phyloP scores from a whole-genome alignment of 2,329 filamentous ascomycete species.

The Trichoderma aggressivum region DNA sequence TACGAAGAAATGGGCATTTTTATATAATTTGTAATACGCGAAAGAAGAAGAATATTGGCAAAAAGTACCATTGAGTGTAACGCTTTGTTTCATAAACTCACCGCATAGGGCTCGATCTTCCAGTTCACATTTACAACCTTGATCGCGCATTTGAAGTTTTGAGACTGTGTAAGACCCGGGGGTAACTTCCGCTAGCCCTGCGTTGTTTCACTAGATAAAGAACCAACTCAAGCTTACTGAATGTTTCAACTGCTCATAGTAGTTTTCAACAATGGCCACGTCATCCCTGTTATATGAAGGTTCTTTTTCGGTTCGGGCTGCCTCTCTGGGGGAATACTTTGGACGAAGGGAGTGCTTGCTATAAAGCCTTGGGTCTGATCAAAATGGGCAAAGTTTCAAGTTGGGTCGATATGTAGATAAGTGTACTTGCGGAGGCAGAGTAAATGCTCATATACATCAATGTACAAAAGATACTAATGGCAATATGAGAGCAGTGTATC shows the following conservation, averaged over 20 bases:
- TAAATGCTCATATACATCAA: neutral
- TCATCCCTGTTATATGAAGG: neutral
- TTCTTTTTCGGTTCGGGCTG: neutral
- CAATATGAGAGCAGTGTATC: neutral
- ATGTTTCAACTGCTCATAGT: neutral
- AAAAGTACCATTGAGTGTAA: neutral
- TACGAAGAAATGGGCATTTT: neutral
- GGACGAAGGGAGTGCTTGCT: neutral
- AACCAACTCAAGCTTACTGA: neutral
- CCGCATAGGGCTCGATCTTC: neutral
- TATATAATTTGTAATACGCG: neutral
- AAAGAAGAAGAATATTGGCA: neutral
- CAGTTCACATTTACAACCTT: neutral
- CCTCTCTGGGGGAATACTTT: neutral
- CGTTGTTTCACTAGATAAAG: neutral
- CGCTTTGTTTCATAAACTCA: neutral
- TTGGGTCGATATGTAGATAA: too few species aligned
- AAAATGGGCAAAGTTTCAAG: neutral
- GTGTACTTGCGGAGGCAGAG: neutral
- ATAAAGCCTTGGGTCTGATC: too few species aligned
- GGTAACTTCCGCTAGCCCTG: neutral
- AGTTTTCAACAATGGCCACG: neutral
- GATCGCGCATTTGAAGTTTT: neutral
- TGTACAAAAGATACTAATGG: neutral
- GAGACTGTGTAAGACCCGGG: slow-evolving; percentile 1